Base-by-base conservation (phyloP, 1,139 yeast genomes). In the Insectozyma bohioensis region DNA sequence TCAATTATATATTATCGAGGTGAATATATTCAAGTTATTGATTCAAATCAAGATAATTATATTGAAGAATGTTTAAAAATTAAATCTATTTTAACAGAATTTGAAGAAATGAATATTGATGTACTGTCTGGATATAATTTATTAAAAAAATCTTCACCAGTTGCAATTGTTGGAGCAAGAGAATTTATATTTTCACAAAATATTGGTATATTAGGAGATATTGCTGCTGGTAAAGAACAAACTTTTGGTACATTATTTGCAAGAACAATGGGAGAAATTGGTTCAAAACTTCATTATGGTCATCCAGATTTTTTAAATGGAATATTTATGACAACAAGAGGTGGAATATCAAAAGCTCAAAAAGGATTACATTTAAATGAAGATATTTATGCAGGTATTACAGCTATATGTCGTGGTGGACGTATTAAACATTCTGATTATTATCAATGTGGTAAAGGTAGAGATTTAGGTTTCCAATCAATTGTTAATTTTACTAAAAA, bases 171-270 rank as follows among this genome's bases (percentile, higher is more conserved):
- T 20, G 95, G 96, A 0, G 92, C 95, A 0, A 69, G 96, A 45
- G 96, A 87, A 49, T 85, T 85, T 47, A 85, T 87, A 2, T 87
- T 87, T 50, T 84, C 95, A 0, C 95, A 86, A 52, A 83, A 83
- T 46, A 76, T 83, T 36, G 96, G 96, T 5, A 80, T 86, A 3
- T 60, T 87, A 14, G 96, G 96, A 1, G 96, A 87, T 56, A 81
- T 87, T 36, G 95, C 96, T 1, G 96, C 96, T 1, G 95, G 95
- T 0, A 87, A 87, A 49, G 96, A 87, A 50, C 95, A 87, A 52
- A 87, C 96, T 0, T 87, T 87, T 65, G 95, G 96, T 0, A 87
- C 96, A 0, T 61, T 87, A 36, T 87, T 86, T 64, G 90, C 95
- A 0, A 67, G 96, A 44, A 85, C 95, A 0, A 60, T 87, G 45